A percentile compares a stretch with the other conserved stretches of the same genome.
Evolutionary conservation across 441 rosid species (phyloP).

Genomic region (Capsella rubella): DNA sequence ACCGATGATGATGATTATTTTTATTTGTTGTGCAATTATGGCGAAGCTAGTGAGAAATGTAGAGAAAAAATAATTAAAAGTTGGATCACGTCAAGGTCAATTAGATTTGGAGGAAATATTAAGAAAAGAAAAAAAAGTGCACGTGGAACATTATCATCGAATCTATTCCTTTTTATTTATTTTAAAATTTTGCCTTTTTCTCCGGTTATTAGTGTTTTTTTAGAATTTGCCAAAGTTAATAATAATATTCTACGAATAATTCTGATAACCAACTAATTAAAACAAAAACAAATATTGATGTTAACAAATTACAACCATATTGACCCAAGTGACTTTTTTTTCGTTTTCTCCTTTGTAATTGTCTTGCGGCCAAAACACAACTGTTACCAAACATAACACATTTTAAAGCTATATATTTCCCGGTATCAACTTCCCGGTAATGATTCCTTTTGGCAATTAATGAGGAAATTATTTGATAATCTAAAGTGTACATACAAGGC

Average conservation of each 20-base stretch:
- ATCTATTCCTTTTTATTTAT: background rate
- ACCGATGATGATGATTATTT: constrained; percentile 2
- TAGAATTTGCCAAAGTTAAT: background rate
- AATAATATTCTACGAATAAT: constrained; percentile 6
- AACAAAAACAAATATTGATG: background rate
- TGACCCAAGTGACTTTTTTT: background rate
- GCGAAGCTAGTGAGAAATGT: background rate
- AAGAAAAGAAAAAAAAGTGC: background rate
- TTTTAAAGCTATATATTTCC: background rate
- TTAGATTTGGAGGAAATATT: constrained; percentile 24
- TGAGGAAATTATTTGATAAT: background rate
- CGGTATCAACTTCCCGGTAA: background rate
- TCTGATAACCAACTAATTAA: background rate
- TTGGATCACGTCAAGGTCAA: constrained; percentile 31
- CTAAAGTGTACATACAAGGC: background rate
- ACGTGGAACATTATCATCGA: constrained; percentile 38
- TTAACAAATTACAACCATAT: background rate
- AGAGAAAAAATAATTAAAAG: background rate
- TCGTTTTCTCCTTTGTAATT: background rate
- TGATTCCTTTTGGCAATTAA: background rate
- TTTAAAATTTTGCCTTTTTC: background rate
- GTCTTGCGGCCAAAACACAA: background rate
- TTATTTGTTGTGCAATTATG: background rate
- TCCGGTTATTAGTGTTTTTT: background rate
- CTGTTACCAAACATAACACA: background rate